Conservation (phyloP, 805 yeast genomes). For the Ogataea paraovalis region DNA sequence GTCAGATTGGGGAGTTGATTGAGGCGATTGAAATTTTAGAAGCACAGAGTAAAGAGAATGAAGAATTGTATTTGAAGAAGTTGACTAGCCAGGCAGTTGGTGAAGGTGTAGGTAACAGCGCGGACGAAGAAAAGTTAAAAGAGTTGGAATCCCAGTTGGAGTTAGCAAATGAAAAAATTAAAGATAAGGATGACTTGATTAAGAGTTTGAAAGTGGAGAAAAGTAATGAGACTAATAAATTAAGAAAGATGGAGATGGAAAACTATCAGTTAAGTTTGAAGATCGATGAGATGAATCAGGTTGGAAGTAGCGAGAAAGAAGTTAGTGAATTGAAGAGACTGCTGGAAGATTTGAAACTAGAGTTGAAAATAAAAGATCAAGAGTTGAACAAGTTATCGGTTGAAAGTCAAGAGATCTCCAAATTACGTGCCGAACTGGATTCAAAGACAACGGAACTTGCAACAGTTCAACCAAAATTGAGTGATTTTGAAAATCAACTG, state of each 20-base stretch:
- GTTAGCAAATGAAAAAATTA: not conserved
- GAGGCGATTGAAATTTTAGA: conserved; percentile 55
- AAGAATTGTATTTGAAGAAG: conserved; percentile 43
- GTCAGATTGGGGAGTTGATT: conserved; percentile 55
- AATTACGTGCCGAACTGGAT: not conserved
- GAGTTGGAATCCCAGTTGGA: not conserved
- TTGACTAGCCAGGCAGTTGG: conserved; percentile 27
- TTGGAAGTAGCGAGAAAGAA: not conserved
- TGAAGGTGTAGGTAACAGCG: not conserved
- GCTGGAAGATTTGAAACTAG: conserved; percentile 1
- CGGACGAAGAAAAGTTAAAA: not conserved
- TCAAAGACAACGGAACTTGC: not conserved
- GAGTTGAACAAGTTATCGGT: conserved; percentile 2
- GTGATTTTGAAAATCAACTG: not conserved
- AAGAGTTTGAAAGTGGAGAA: conserved; percentile 6
- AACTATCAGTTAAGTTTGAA: conserved; percentile 7
- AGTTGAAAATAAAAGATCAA: conserved; percentile 4
- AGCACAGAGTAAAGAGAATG: conserved; percentile 52
- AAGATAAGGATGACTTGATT: not conserved
- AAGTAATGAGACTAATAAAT: conserved; percentile 11
- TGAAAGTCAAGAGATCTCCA: not conserved
- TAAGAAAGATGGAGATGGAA: conserved; percentile 16
- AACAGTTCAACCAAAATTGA: not conserved
- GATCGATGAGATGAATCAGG: not conserved
- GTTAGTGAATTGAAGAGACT: not conserved